Evolutionary conservation across 352 stramenopile species (phyloP).

Genomic region (Blastocystis hominis): DNA sequence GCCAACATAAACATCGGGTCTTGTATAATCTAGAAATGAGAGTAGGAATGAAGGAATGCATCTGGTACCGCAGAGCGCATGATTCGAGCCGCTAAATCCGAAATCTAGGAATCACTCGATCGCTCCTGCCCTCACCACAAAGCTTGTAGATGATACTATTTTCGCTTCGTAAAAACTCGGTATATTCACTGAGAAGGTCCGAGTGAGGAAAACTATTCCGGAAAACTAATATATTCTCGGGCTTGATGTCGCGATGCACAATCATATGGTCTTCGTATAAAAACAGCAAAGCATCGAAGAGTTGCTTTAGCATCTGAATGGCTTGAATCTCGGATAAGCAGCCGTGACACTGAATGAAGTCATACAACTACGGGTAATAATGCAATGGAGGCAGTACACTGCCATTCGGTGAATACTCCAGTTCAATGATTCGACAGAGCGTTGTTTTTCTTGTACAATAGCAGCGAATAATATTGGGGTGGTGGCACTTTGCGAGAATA

Average conservation of each 20-base stretch:
- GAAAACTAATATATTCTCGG: slow-evolving; percentile 36
- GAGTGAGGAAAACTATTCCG: not conserved
- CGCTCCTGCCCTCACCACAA: not conserved
- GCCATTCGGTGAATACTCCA: slow-evolving; percentile 3
- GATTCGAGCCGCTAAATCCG: slow-evolving; percentile 7
- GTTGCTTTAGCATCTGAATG: not conserved
- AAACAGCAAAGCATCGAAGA: slow-evolving; percentile 4
- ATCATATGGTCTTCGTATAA: not conserved
- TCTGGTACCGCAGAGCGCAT: not conserved
- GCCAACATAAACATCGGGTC: not conserved
- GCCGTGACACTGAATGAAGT: not conserved
- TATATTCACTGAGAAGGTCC: not conserved
- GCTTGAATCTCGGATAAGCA: not conserved
- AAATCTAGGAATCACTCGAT: not conserved
- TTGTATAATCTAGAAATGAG: slow-evolving; percentile 8
- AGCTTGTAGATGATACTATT: slow-evolving; percentile 3
- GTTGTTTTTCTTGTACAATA: not conserved
- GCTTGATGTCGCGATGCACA: slow-evolving; percentile 36
- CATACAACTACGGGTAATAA: not conserved
- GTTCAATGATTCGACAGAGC: not conserved
- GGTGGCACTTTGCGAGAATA: not conserved
- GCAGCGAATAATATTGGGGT: slow-evolving; percentile 19
- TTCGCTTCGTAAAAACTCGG: not conserved
- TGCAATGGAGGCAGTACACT: not conserved
- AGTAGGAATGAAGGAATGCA: not conserved